These are phyloP conservation scores for Ceratocystis ficicola DNA, from an alignment of 2,329 filamentous ascomycete genomes.

Conservation along the genomic window DNA sequence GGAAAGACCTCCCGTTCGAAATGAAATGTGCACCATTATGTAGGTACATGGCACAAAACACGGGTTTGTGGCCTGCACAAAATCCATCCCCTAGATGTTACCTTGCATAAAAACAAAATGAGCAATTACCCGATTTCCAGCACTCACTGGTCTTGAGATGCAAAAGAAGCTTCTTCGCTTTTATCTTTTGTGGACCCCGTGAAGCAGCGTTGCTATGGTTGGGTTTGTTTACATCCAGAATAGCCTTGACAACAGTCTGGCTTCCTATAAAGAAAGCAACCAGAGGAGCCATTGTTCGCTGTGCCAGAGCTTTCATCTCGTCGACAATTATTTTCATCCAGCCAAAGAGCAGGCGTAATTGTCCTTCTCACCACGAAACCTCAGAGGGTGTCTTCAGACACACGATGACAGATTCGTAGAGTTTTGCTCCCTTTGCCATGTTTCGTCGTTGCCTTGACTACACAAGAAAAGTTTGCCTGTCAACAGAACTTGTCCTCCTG, in stretches of 20 bases:
- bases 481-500: not conserved
- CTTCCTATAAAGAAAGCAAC: not conserved
- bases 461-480: not conserved
- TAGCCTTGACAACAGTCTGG: not conserved
- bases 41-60: not conserved
- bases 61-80: not conserved
- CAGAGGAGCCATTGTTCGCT: not conserved
- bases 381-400: not conserved
- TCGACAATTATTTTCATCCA: no score
- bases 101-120: slow-evolving; percentile 6
- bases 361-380: not conserved
- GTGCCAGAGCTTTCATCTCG: no score
- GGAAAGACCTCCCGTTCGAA: not conserved
- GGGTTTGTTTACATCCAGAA: not conserved
- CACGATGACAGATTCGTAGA: not conserved
- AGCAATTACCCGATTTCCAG: not conserved
- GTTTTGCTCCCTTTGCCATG: not conserved
- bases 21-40: not conserved
- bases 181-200: not conserved
- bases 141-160: not conserved
- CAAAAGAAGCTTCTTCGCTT: not conserved
- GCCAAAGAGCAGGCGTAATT: no score
- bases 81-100: not conserved
- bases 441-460: not conserved
- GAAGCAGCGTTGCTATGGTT: not conserved